Base-by-base conservation (phyloP, 129 eudicot genomes). In the Pseudognaphalium luteoalbum region DNA sequence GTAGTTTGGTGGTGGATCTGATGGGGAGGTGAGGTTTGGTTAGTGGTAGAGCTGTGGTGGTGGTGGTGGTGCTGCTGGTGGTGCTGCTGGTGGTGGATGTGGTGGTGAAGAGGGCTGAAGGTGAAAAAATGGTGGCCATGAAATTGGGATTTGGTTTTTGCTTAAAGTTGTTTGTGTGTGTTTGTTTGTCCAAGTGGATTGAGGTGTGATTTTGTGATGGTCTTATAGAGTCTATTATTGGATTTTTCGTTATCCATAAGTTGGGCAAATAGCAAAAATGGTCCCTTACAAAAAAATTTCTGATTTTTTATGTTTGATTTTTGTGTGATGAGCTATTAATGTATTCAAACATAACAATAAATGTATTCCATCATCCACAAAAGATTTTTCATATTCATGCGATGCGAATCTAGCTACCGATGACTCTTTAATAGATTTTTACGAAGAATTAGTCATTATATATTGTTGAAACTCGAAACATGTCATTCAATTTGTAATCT, bases 81-180 rank as follows among this genome's bases (percentile, higher is more conserved):
- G 88, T 15, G 81, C 78, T 5, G 78, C 83, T 52, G 79, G 32
- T 6, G 82, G 87, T 9, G 83, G 86, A 22, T 81, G 87, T 66
- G 88, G 94, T 39, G 84, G 89, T 79, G 81, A 93, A 81, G 75
- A 93, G 77, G 79, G 97, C 92, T 33, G 95, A 88, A 67, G 98
- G 92, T 71, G 93, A 88, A 88, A 93, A 85, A 67, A 84, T 84
- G 81, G 87, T 85, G 80, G 98, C 95, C 98, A 93, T 93, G 80
- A 88, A 75, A 76, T 76, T 68, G 56, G 73, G 86, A 77, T 58
- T 82, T 75, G 83, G 47, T 64, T 69, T 62, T 71, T 47, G 78
- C 33, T 65, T 47, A 28, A 25, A 44, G 25, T 44, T 76, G 33
- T 75, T 74, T 70, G 81, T 77, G 70, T 83, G 76, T 73, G 77